Evolutionary conservation across 257 asterid genomes (phyloP), one percentile per base, ranked within the genome.

Genomic region (Paulownia fortunei): DNA sequence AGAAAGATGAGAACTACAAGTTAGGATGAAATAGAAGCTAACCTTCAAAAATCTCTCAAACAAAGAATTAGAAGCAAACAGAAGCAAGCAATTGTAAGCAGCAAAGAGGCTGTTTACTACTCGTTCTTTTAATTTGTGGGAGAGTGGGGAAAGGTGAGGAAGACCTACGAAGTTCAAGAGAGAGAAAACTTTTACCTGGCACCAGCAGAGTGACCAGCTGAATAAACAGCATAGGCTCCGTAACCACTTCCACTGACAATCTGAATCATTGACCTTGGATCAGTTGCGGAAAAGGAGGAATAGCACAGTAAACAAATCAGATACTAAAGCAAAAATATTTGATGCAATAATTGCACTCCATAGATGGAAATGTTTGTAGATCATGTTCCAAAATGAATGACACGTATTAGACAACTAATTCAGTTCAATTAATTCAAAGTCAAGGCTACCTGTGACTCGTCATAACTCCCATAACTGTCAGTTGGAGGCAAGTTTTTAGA

Each of bases 381-480:
- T 18, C 62, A 23, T 15, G 27, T 24, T 18, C 5, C 47, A 12
- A 42, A 42, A 36, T 65, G 27, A 15, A 4, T 34, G 56, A 37
- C 19, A 74, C 46, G 49, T 63, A 24, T 7, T 21, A 30, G 15
- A 44, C n/a, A 78, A 58, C 1, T 1, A 18, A 34, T 69, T 27
- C 61, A 39, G 19, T 8, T 9, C 7, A 23, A 49, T 52, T 12
- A 30, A 59, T 47, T 2, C 49, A 23, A 74, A 52, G 49, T 75
- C 23, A 59, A 61, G 23, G 52, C 34, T 86, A 90, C 98, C 98
- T 88, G 90, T 60, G 93, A 73, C 75, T 83, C 79, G n/a, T 87
- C 88, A 80, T 80, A 87, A 80, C 72, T 77, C 56, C 84, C 82
- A 74, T 86, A 88, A 77, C 74, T 80, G 76, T 85, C 87, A 39